Conservation (phyloP, 2,329 filamentous ascomycete species). For the Neurospora sp. region DNA sequence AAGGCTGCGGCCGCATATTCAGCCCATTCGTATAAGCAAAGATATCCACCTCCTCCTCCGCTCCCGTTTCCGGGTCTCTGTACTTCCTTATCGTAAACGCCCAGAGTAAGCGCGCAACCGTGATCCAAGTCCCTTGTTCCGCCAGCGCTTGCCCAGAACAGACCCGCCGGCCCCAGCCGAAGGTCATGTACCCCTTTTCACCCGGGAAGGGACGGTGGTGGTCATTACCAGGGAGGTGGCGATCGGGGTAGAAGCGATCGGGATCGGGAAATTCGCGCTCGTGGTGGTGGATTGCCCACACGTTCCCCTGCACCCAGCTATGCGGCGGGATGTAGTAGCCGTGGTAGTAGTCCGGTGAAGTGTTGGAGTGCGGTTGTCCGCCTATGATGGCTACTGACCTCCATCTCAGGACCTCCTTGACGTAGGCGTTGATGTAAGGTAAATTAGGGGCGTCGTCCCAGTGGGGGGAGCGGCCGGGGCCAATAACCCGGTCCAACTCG, state of each 20-base stretch:
- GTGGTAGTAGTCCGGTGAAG: constrained; percentile 35
- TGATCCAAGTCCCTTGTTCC: constrained; percentile 51
- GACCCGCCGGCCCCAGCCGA: constrained; percentile 45
- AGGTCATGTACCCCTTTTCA: constrained; percentile 43
- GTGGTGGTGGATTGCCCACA: constrained; percentile 39
- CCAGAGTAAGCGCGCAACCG: constrained; percentile 46
- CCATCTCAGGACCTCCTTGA: constrained; percentile 49
- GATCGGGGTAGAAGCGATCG: constrained; percentile 32
- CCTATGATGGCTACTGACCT: constrained; percentile 42
- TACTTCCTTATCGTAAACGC: constrained; percentile 40
- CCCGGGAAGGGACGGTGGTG: constrained; percentile 35
- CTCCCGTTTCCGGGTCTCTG: constrained; percentile 26
- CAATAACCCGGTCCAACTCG: constrained; percentile 42
- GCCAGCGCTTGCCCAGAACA: constrained; percentile 46
- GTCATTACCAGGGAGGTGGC: constrained; percentile 28
- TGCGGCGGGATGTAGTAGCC: constrained; percentile 40
- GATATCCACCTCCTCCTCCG: constrained; percentile 43
- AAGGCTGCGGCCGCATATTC: constrained; percentile 47
- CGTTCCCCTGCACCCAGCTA: constrained; percentile 38
- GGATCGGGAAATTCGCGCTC: constrained; percentile 37
- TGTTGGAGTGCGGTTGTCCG: constrained; percentile 39
- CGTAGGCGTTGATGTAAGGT: constrained; percentile 42
- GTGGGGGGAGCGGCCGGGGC: constrained; percentile 32
- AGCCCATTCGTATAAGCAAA: constrained; percentile 43
- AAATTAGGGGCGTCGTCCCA: constrained; percentile 37